Evolutionary conservation across 225 moss, liverwort and hornwort genomes (phyloP), one percentile per base, ranked within the genome.

Genomic region (Bryum argenteum): DNA sequence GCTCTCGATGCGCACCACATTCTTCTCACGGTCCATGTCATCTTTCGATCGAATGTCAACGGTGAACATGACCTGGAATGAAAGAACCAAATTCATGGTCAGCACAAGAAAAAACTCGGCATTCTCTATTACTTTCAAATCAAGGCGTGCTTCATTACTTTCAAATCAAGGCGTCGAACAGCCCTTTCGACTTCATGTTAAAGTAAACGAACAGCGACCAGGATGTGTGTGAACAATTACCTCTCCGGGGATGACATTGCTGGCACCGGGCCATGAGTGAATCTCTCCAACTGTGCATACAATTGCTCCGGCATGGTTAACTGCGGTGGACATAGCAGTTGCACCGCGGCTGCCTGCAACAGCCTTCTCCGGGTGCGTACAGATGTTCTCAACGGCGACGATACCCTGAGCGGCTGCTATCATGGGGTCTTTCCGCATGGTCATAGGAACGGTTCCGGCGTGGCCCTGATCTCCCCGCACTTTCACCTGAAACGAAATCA

Each of bases 211-310:
- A 16, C 58, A 65, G 40, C 8, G 33, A 33, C 2, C 38, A 10
- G 50, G 24, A 79, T 12, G 21, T 39, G 20, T 16, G 42, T 5
- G 16, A 0, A 17, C 1, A 9, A 6, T 13, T 45, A 91, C 97
- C 92, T 98, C 94, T 79, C 94, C 94, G 9, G 98, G 84, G 57
- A 98, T 98, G 50, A 98, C 98, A 76, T 98, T 98, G 84, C 92
- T 98, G 11, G 94, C 98, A 53, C 98, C 98, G 57, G 98, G 98
- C 89, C 85, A 94, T 54, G 89, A 80, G 56, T 81, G 80, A 41
- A 98, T 88, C 80, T 98, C 98, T 20, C 98, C 98, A 23, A 98
- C 94, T 17, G 98, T 98, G 56, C 98, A 98, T 45, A 98, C 98
- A 2, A 94, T 81, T 5, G 82, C 76, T 9, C 84, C 84, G 0